A percentile compares a stretch with the other conserved stretches of the same genome.
These are phyloP conservation scores for Plantago coronopus DNA, from an alignment of 305 asterid genomes.

Conservation along the genomic window DNA sequence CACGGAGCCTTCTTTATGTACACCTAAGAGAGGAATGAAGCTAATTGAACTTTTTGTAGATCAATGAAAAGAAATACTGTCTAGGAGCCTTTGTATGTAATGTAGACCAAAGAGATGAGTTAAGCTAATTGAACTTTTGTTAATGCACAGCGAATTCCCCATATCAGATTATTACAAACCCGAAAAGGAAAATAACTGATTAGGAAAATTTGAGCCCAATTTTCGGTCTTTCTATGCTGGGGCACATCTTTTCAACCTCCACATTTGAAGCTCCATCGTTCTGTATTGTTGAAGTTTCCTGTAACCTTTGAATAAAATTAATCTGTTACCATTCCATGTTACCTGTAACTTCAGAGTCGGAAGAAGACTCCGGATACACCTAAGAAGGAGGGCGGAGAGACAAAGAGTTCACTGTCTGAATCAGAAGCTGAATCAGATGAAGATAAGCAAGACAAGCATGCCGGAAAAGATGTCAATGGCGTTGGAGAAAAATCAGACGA, in stretches of 20 bases:
- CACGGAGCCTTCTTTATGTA: neutral
- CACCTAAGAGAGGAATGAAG: neutral
- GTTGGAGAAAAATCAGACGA: conserved; percentile 50
- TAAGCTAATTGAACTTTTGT: too few species aligned
- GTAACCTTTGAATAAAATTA: conserved; percentile 13
- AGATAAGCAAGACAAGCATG: conserved; percentile 44
- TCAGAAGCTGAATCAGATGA: conserved; percentile 62
- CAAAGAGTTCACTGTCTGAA: conserved; percentile 33
- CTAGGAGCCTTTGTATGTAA: too few species aligned
- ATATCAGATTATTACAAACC: too few species aligned
- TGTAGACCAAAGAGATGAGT: too few species aligned
- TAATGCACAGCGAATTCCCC: too few species aligned
- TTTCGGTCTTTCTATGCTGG: conserved; percentile 5
- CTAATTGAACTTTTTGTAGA: neutral
- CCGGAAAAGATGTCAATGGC: conserved; percentile 37
- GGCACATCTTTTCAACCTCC: neutral
- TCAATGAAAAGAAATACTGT: too few species aligned
- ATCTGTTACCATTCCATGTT: conserved; percentile 14
- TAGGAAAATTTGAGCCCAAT: neutral
- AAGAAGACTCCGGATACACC: conserved; percentile 50
- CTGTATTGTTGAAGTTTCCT: conserved; percentile 9
- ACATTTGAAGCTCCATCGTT: too few species aligned
- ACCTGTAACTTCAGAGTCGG: conserved; percentile 37
- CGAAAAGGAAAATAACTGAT: conserved; percentile 6
- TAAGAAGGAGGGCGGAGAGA: conserved; percentile 43